Conservation (phyloP, 768 basidiomycete species). For the Rhodosporidiobolus sp. region DNA sequence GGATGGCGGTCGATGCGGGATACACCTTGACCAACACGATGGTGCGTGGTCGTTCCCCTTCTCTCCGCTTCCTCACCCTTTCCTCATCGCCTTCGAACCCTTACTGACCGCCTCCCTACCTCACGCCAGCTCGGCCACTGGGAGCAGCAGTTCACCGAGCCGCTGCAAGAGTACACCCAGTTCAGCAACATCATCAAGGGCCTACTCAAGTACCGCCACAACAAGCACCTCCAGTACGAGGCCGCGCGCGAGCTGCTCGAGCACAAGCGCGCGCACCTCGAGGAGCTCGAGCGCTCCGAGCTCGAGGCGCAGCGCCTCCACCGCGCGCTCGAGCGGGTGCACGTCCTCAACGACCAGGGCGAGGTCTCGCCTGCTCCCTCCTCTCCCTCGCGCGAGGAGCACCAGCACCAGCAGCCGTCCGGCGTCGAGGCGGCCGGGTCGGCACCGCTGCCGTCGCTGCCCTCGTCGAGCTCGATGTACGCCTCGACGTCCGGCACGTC, state of each 20-base stretch:
- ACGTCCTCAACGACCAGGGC: conserved; percentile 30
- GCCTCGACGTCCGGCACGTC: not conserved
- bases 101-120: not conserved
- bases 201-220: conserved; percentile 87
- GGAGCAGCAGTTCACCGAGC: conserved; percentile 92
- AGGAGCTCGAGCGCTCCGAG: conserved; percentile 88
- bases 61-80: conserved; percentile 7
- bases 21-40: conserved; percentile 88
- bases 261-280: conserved; percentile 74
- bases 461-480: conserved; percentile 5
- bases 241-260: conserved; percentile 90
- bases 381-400: conserved; percentile 28
- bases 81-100: not conserved
- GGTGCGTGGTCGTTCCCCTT: conserved; percentile 53
- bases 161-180: conserved; percentile 90
- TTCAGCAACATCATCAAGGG: conserved; percentile 94
- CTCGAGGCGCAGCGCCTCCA: conserved; percentile 83
- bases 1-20: conserved; percentile 90
- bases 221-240: conserved; percentile 96
- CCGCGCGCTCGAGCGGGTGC: conserved; percentile 64
- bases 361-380: conserved; percentile 31
- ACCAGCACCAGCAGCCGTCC: conserved; percentile 28
- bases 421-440: conserved; percentile 6
- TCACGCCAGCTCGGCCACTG: conserved; percentile 74
- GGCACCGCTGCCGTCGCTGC: conserved; percentile 22